Conservation (phyloP, 371 early-diverging fungal species). For the Mucor saturninus region DNA sequence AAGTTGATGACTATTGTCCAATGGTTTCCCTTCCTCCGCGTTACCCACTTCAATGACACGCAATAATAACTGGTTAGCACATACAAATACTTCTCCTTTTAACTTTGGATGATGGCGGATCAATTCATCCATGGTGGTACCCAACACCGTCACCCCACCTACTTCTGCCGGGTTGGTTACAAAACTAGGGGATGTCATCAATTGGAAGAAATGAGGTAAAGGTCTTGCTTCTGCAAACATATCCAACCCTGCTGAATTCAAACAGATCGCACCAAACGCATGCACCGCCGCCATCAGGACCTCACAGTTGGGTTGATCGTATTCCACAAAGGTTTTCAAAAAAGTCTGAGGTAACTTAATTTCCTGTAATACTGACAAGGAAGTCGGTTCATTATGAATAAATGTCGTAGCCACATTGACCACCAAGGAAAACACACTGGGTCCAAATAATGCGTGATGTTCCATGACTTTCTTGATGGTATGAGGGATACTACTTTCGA, state of each 20-base stretch:
- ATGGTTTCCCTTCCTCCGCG: slow-evolving; percentile 43
- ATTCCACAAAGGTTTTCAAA: slow-evolving; percentile 64
- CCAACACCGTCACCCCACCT: slow-evolving; percentile 79
- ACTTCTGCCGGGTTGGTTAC: slow-evolving; percentile 78
- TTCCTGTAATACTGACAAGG: slow-evolving; percentile 89
- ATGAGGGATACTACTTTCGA: slow-evolving; percentile 84
- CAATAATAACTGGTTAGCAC: slow-evolving; percentile 68
- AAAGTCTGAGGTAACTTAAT: slow-evolving; percentile 82
- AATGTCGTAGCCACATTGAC: slow-evolving; percentile 92
- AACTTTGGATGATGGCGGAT: slow-evolving; percentile 92
- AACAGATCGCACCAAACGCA: slow-evolving; percentile 95
- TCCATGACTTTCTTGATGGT: slow-evolving; percentile 76
- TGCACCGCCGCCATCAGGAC: slow-evolving; percentile 77
- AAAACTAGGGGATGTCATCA: slow-evolving; percentile 77
- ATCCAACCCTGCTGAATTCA: slow-evolving; percentile 85
- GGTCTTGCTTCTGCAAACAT: slow-evolving; percentile 77
- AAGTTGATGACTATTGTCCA: slow-evolving; percentile 48
- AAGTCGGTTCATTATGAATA: slow-evolving; percentile 96
- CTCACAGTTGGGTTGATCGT: slow-evolving; percentile 73
- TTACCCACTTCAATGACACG: slow-evolving; percentile 54
- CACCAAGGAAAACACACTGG: slow-evolving; percentile 71
- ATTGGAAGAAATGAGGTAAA: slow-evolving; percentile 71
- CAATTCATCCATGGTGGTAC: slow-evolving; percentile 90
- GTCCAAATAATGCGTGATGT: slow-evolving; percentile 74
- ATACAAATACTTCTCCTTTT: slow-evolving; percentile 68